Evolutionary conservation across 78 protist genomes (phyloP), one percentile per base, ranked within the genome.

Genomic region (Parvularia atlantis): DNA sequence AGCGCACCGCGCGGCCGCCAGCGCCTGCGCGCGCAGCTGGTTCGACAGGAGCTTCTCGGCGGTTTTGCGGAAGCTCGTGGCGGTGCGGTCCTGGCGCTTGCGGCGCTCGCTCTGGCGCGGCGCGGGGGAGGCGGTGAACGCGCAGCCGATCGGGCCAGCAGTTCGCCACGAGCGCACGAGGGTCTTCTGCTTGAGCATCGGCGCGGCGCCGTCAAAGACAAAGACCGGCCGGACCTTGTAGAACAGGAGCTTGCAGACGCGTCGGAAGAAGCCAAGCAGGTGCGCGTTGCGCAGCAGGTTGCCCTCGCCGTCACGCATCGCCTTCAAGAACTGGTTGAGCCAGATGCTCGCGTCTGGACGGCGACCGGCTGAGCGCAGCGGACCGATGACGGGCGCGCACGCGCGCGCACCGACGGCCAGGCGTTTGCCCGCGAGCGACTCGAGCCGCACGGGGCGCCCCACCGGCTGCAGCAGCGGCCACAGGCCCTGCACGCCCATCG

Each of bases 401-500:
- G n/a, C n/a, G n/a, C n/a, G n/a, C n/a, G n/a, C 24, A 56, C 53
- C 83, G 46, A 81, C 73, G 0, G 90, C 90, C 11, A 81, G 39
- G 20, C 40, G 40, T 52, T 68, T 28, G 43, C 37, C 41, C 1
- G 40, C 50, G 22, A 86, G 66, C 53, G 56, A 56, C 26, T 81
- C 80, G 35, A 80, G 58, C 0, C 62, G 13, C 14, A 77, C 52
- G 48, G 69, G 58, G 0, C 77, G 43, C 11, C 72, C 91, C 1
- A 66, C 37, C 19, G 76, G 63, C 1, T 76, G 60, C 36, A 86
- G 54, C 36, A 86, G 62, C 69, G 41, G 58, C 91, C 91, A 86
- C 50, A 86, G 71, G 1, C 68, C 72, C 37, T 77, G 4, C 24
- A 86, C 91, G 30, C 91, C 91, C 91, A 86, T 86, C 50, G 39